These are phyloP conservation scores for Cinnamomum chago DNA, from an alignment of 164 flowering plant genomes.

Conservation along the genomic window DNA sequence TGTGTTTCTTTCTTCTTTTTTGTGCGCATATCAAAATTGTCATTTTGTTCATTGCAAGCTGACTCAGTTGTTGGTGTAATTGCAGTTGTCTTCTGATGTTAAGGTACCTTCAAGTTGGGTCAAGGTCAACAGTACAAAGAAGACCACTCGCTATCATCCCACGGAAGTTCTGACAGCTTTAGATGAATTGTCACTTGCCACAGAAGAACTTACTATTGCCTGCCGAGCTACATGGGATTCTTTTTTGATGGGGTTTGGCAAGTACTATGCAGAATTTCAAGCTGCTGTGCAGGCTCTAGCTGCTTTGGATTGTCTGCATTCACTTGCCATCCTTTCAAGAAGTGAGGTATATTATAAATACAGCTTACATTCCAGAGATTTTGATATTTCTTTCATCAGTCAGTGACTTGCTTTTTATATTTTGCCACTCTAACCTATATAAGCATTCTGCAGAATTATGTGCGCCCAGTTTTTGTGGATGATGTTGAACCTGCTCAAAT, in stretches of 20 bases:
- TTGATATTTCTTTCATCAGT: not conserved
- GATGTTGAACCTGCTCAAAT: conserved; percentile 80
- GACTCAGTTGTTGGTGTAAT: conserved; percentile 6
- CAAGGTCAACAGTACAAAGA: conserved; percentile 87
- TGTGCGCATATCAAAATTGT: not conserved
- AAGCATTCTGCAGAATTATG: conserved; percentile 60
- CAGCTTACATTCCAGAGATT: not conserved
- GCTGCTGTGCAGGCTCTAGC: conserved; percentile 92
- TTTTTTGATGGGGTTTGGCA: conserved; percentile 55
- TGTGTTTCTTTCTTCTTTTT: not conserved
- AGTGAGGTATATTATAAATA: conserved; percentile 46
- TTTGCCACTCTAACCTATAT: not conserved
- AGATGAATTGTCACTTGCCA: conserved; percentile 62
- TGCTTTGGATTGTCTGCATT: conserved; percentile 77
- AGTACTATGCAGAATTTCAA: conserved; percentile 71
- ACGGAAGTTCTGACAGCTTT: conserved; percentile 73
- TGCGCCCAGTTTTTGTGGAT: conserved; percentile 65
- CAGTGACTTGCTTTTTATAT: not conserved
- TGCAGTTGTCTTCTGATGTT: conserved; percentile 64
- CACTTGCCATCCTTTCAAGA: conserved; percentile 79
- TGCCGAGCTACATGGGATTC: conserved; percentile 74
- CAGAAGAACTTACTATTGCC: conserved; percentile 60
- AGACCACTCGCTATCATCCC: conserved; percentile 81
- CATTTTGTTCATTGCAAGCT: not conserved
- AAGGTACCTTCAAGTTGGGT: conserved; percentile 79